A percentile compares a stretch with the other conserved stretches of the same genome.
Evolutionary conservation across 805 yeast species (phyloP).

Genomic region (Pichia kluyveri): DNA sequence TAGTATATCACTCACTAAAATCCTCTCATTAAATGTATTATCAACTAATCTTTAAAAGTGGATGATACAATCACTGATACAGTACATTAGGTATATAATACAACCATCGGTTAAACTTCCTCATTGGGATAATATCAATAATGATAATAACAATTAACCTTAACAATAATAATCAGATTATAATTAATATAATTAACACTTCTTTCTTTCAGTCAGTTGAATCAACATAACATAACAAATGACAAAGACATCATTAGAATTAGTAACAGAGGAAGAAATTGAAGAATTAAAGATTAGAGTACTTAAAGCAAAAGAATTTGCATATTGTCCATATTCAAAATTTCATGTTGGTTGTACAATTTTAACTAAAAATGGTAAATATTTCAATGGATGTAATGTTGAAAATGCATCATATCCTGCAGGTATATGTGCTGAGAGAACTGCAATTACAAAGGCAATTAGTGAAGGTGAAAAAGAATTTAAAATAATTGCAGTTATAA

Average conservation of each 20-base stretch:
- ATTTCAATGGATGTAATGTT: conserved; percentile 71
- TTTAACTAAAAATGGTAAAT: conserved; percentile 39
- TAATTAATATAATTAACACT: too few species aligned
- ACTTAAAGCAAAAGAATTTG: conserved; percentile 22
- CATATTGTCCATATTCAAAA: conserved; percentile 67
- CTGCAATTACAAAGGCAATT: conserved; percentile 52
- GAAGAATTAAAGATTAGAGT: not conserved
- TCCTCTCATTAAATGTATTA: too few species aligned
- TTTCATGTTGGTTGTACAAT: conserved; percentile 81
- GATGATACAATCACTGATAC: too few species aligned
- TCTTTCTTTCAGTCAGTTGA: too few species aligned
- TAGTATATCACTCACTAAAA: too few species aligned
- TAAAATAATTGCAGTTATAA: conserved; percentile 57
- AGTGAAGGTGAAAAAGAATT: conserved; percentile 33
- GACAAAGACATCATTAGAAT: not conserved
- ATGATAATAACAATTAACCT: too few species aligned
- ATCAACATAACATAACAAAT: not conserved
- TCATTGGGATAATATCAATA: too few species aligned
- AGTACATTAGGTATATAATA: too few species aligned
- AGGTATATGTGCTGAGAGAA: conserved; percentile 68
- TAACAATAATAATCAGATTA: too few species aligned
- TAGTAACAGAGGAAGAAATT: not conserved
- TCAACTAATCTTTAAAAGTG: too few species aligned
- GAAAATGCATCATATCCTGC: conserved; percentile 90
- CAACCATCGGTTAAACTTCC: too few species aligned